These are phyloP conservation scores for Hyphopichia wangnamkhiaoensis DNA, from an alignment of 1,139 yeast species.

Conservation along the genomic window DNA sequence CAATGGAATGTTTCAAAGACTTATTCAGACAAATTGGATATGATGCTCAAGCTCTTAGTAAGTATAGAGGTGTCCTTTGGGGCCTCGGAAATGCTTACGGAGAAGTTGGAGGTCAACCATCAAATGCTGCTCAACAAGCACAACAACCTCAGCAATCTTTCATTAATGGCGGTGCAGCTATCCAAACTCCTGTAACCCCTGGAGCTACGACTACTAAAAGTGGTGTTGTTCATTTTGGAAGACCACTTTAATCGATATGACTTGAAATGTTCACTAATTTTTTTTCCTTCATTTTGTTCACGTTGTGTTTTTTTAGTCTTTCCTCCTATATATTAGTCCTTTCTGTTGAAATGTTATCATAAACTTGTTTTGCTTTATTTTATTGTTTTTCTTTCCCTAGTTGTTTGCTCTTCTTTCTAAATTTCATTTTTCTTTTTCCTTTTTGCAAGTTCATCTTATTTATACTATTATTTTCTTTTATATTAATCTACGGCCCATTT, in stretches of 20 bases:
- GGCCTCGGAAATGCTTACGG: slow-evolving; percentile 43
- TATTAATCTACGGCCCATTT: neutral
- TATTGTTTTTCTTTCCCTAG: neutral
- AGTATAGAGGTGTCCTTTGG: slow-evolving; percentile 54
- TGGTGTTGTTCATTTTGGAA: slow-evolving; percentile 35
- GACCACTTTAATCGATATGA: slow-evolving; percentile 22
- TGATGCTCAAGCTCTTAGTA: slow-evolving; percentile 36
- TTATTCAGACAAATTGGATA: slow-evolving; percentile 45
- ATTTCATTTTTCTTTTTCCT: neutral
- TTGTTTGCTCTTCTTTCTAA: neutral
- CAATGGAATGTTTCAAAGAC: slow-evolving; percentile 60
- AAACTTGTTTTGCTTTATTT: neutral
- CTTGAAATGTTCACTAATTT: slow-evolving; percentile 1
- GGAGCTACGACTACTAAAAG: slow-evolving; percentile 18
- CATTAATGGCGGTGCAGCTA: slow-evolving; percentile 16
- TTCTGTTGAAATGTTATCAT: neutral
- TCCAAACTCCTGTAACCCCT: slow-evolving; percentile 24
- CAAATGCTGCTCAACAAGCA: slow-evolving; percentile 1
- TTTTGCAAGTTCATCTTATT: neutral
- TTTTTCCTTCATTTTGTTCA: neutral
- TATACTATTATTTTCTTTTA: neutral
- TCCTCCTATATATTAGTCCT: neutral
- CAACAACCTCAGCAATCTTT: slow-evolving; percentile 11
- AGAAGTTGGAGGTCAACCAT: slow-evolving; percentile 11
- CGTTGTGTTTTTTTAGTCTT: neutral